Evolutionary conservation across 2,329 filamentous ascomycete species (phyloP).

Genomic region (Aspergillus luchuensis): DNA sequence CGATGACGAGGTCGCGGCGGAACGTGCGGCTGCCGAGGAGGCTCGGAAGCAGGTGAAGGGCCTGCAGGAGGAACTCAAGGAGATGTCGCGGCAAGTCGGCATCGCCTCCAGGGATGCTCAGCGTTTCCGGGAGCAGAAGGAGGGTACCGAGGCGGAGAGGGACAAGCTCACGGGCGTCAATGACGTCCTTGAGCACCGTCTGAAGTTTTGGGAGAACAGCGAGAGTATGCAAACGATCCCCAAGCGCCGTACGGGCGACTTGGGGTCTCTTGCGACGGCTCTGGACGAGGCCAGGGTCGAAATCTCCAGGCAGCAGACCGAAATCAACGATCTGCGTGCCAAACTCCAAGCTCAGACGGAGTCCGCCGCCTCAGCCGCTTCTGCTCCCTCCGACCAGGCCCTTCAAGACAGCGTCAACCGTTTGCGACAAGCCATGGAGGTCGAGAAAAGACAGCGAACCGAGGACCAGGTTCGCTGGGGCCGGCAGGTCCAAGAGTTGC

Average conservation of each 20-base stretch:
- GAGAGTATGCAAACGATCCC: constrained; percentile 15
- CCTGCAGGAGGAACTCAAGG: constrained; percentile 7
- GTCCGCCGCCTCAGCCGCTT: neutral
- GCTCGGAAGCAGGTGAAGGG: neutral
- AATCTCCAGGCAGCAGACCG: constrained; percentile 13
- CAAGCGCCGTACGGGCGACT: constrained; percentile 15
- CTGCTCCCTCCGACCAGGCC: constrained; percentile 6
- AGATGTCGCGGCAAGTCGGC: constrained; percentile 3
- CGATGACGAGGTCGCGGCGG: constrained; percentile 12
- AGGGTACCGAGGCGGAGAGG: neutral
- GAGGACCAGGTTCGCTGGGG: constrained; percentile 21
- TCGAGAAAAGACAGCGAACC: constrained; percentile 15
- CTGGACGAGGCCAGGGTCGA: constrained; percentile 18
- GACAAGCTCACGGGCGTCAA: neutral
- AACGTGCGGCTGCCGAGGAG: neutral
- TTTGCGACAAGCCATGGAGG: constrained; percentile 15
- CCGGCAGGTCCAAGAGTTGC: constrained; percentile 16
- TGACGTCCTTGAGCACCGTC: constrained; percentile 17
- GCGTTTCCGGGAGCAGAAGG: constrained; percentile 10
- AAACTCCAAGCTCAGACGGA: neutral
- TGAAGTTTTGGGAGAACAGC: constrained; percentile 10
- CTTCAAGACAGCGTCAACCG: constrained; percentile 14
- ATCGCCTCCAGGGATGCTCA: constrained; percentile 18
- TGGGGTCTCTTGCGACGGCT: constrained; percentile 17
- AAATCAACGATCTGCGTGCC: constrained; percentile 16